Evolutionary conservation across 2,329 filamentous ascomycete species (phyloP), one percentile per base, ranked within the genome.

Genomic region (Graphilbum fragrans): DNA sequence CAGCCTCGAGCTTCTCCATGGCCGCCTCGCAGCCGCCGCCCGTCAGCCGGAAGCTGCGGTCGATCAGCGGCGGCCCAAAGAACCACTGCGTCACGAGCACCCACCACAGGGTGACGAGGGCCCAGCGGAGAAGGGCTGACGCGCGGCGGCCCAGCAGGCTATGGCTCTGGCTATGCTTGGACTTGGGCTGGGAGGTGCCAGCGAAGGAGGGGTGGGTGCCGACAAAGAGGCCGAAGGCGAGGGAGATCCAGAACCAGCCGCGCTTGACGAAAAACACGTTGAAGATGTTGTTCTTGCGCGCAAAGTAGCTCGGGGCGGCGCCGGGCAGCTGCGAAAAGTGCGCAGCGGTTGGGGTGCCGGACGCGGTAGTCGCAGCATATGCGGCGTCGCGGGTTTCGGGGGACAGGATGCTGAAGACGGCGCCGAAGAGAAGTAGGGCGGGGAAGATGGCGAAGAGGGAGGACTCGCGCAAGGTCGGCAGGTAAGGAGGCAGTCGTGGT

Each of bases 231-330:
- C 73, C 61, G 53, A 94, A 88, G 1, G 85, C 80, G 10, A 75
- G 57, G 0, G 84, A 87, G 23, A 86, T 79, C 92, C 92, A 98
- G 38, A 80, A 74, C 92, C 92, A 98, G 46, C 90, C 90, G 41
- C 84, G 70, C 69, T 98, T 98, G 54, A 98, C 92, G 56, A 96
- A 98, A 53, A 87, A 74, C 37, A 83, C 61, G 58, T 98, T 98
- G 72, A 96, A 83, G 40, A 95, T 53, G 64, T 98, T 98, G 59
- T 78, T 73, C 63, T 98, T 98, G 52, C 82, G 82, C 37, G 92
- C 90, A 59, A 98, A 98, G 67, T 96, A 98, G 57, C 73, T 81
- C 3, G 84, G 84, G 39, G 81, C 74, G 5, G 68, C 59, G 33
- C 59, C 56, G 3, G n/a, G 58, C 55, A 35, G 45, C 43, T 43